Evolutionary conservation across 768 basidiomycete species (phyloP).

Genomic region (Naganishia kalamii): DNA sequence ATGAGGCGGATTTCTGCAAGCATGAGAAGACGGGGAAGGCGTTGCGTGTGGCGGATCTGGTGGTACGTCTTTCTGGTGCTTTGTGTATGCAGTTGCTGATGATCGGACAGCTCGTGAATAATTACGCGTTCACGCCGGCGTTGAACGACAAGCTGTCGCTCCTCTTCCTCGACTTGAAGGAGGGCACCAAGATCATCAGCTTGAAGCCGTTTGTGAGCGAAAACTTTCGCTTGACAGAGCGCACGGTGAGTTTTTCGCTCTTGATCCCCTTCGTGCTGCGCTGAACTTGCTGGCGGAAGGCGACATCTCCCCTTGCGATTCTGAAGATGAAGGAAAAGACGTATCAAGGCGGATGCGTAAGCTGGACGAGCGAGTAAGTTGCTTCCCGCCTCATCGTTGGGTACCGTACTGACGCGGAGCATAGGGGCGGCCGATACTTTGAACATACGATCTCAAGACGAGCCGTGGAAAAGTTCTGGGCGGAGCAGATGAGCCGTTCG

Average conservation of each 20-base stretch:
- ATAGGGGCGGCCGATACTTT: constrained; percentile 20
- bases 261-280: not conserved
- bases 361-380: constrained; percentile 25
- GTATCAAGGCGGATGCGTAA: constrained; percentile 22
- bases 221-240: constrained; percentile 70
- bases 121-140: constrained; percentile 48
- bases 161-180: constrained; percentile 89
- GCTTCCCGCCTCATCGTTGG: not conserved
- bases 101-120: constrained; percentile 41
- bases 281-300: not conserved
- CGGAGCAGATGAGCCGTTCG: not conserved
- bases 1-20: constrained; percentile 78
- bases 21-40: constrained; percentile 62
- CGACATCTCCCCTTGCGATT: constrained; percentile 19
- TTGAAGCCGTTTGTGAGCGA: constrained; percentile 71
- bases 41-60: constrained; percentile 76
- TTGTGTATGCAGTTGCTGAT: no score
- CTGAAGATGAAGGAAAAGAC: constrained; percentile 22
- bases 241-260: constrained; percentile 56
- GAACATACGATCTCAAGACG: constrained; percentile 18
- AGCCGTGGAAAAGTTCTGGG: constrained; percentile 15
- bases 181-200: constrained; percentile 82
- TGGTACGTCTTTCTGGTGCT: constrained; percentile 55
- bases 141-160: constrained; percentile 79
- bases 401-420: not conserved